phyloP scores from a whole-genome alignment of 192 early-diverging fungal genomes.

The Powellomyces hirtus region DNA sequence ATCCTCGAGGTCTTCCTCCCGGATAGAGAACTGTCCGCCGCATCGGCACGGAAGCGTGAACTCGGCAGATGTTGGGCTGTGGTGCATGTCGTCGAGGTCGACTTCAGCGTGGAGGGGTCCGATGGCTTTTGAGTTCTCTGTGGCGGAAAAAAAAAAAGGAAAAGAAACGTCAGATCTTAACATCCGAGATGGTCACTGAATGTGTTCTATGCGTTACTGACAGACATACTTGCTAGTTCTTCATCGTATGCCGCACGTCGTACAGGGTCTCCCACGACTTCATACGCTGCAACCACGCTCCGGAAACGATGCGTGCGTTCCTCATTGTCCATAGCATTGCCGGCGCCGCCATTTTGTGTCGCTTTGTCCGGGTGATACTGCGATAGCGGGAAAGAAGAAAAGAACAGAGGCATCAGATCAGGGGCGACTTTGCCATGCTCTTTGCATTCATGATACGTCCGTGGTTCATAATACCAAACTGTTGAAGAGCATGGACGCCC shows the following conservation, averaged over 20 bases:
- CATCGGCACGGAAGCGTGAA: not conserved
- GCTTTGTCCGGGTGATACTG: not conserved
- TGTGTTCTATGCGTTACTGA: too few relatives aligned
- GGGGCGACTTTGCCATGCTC: too few relatives aligned
- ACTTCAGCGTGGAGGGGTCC: not conserved
- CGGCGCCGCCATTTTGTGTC: not conserved
- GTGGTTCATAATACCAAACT: too few relatives aligned
- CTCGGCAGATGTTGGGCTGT: not conserved
- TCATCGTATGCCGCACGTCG: not conserved
- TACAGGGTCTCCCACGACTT: not conserved
- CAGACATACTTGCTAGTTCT: not conserved
- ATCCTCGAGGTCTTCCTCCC: not conserved
- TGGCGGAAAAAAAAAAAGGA: not conserved
- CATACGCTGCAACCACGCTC: not conserved
- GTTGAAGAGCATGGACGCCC: not conserved
- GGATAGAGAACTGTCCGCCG: not conserved
- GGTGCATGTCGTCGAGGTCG: constrained; percentile 1
- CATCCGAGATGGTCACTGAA: too few relatives aligned
- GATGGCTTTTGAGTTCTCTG: not conserved
- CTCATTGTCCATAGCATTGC: not conserved
- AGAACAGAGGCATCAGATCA: not conserved
- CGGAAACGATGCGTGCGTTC: not conserved
- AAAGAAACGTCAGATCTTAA: too few relatives aligned
- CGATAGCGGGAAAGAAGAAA: not conserved
- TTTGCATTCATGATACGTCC: too few relatives aligned